Conservation (phyloP, 306 rosid genomes). For the Echinosophora koreensis region DNA sequence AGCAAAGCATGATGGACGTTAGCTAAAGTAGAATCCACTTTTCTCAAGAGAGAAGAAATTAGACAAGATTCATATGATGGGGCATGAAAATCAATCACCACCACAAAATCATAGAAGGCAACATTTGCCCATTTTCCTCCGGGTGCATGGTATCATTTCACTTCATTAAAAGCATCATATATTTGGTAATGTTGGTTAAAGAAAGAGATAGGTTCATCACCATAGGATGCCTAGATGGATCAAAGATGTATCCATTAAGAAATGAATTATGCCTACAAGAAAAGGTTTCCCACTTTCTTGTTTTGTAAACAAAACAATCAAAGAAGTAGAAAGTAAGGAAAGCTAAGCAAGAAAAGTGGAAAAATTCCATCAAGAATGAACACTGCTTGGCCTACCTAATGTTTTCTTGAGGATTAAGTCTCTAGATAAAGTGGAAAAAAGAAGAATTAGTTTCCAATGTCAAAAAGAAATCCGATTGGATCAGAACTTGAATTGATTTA, state of each 20-base stretch:
- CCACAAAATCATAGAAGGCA: conserved; percentile 29
- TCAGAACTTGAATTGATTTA: background rate
- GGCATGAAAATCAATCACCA: conserved; percentile 13
- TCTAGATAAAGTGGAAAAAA: conserved; percentile 11
- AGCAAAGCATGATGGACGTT: background rate
- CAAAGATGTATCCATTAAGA: conserved; percentile 25
- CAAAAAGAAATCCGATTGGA: conserved; percentile 7
- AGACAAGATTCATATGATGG: background rate
- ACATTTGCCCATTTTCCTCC: background rate
- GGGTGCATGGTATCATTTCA: conserved; percentile 21
- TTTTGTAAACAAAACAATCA: conserved; percentile 18
- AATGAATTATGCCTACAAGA: conserved; percentile 25
- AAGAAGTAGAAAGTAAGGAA: conserved; percentile 18
- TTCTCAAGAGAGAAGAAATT: background rate
- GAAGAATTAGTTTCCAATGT: conserved; percentile 24
- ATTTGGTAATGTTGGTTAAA: conserved; percentile 38
- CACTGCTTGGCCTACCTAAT: background rate
- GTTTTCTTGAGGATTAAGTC: conserved; percentile 4
- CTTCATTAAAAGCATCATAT: conserved; percentile 14
- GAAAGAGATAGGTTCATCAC: conserved; percentile 26
- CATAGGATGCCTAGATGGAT: conserved; percentile 16
- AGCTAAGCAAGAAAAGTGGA: conserved; percentile 28
- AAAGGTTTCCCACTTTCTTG: conserved; percentile 41
- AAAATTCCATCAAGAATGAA: background rate
- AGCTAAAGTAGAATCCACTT: conserved; percentile 24